These are phyloP conservation scores for Pichia phayaonensis DNA, from an alignment of 805 yeast genomes.

Conservation along the genomic window DNA sequence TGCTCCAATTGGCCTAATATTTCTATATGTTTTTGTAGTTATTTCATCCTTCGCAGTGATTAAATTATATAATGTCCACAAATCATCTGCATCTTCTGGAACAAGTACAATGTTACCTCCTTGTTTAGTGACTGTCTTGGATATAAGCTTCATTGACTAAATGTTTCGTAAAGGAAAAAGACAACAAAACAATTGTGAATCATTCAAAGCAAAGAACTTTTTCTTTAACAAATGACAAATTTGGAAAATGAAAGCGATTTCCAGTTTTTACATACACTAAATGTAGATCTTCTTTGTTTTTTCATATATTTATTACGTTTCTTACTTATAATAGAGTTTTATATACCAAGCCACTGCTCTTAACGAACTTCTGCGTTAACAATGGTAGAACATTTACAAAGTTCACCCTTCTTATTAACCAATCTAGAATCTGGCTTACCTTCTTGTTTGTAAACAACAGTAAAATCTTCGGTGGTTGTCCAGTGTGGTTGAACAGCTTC, in stretches of 20 bases:
- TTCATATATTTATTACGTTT: background rate
- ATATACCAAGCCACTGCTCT: conserved; percentile 5
- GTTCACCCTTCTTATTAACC: conserved; percentile 72
- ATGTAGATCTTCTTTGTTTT: too few species aligned
- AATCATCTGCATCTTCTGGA: conserved; percentile 86
- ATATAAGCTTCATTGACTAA: conserved; percentile 45
- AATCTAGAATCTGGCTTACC: conserved; percentile 68
- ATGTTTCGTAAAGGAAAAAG: too few species aligned
- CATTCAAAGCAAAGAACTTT: background rate
- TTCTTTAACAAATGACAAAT: background rate
- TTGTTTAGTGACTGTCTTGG: conserved; percentile 46
- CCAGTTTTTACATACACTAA: too few species aligned
- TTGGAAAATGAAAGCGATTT: background rate
- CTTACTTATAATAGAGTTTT: background rate
- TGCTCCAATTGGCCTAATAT: conserved; percentile 35
- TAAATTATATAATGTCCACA: conserved; percentile 82
- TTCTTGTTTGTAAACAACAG: conserved; percentile 72
- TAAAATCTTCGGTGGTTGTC: conserved; percentile 66
- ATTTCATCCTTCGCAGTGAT: conserved; percentile 71
- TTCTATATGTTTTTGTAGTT: conserved; percentile 59
- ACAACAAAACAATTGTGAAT: background rate
- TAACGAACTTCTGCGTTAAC: conserved; percentile 76
- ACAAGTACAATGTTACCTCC: conserved; percentile 59
- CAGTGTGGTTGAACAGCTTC: conserved; percentile 90
- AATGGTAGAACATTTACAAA: conserved; percentile 65